Percentiles rank a stretch among this genome's conserved stretches.
Evolutionary conservation across 768 basidiomycete species (phyloP).

Genomic region (Hypsizygus marmoreus): DNA sequence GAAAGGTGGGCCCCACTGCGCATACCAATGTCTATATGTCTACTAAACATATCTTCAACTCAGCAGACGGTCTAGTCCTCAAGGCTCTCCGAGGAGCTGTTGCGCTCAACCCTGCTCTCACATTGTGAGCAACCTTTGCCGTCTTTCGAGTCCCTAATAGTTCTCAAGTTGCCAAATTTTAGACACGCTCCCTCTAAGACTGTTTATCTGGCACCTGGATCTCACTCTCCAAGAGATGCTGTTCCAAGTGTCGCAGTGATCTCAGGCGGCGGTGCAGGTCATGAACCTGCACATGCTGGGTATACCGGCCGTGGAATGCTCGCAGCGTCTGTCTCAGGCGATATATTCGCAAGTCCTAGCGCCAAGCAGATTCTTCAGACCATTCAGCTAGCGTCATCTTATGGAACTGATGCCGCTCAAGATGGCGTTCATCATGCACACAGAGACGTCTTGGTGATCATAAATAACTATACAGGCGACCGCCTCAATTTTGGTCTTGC

Average conservation of each 20-base stretch:
- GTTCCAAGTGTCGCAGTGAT: slow-evolving; percentile 38
- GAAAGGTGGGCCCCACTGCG: too few relatives aligned
- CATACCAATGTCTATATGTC: too few relatives aligned
- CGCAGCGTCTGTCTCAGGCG: slow-evolving; percentile 56
- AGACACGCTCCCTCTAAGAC: slow-evolving; percentile 40
- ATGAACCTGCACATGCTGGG: slow-evolving; percentile 60
- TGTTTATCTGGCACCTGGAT: slow-evolving; percentile 27
- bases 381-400: slow-evolving; percentile 46
- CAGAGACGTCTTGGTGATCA: slow-evolving; percentile 38
- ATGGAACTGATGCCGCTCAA: slow-evolving; percentile 11
- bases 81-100: slow-evolving; percentile 44
- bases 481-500: slow-evolving; percentile 61
- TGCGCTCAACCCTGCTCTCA: slow-evolving; percentile 39
- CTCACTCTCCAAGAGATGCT: slow-evolving; percentile 13
- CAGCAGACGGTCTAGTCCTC: slow-evolving; percentile 43
- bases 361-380: slow-evolving; percentile 57
- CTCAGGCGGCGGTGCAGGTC: slow-evolving; percentile 55
- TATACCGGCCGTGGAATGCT: slow-evolving; percentile 63
- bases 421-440: background rate
- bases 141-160: background rate
- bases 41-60: slow-evolving; percentile 43
- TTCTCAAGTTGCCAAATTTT: background rate
- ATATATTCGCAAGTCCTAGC: slow-evolving; percentile 64
- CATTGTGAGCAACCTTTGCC: slow-evolving; percentile 31
- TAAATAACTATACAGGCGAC: slow-evolving; percentile 58